Percentiles rank a stretch among this genome's conserved stretches.
Conservation (phyloP, 2,329 filamentous ascomycete species). For the Rutstroemia sp. region DNA sequence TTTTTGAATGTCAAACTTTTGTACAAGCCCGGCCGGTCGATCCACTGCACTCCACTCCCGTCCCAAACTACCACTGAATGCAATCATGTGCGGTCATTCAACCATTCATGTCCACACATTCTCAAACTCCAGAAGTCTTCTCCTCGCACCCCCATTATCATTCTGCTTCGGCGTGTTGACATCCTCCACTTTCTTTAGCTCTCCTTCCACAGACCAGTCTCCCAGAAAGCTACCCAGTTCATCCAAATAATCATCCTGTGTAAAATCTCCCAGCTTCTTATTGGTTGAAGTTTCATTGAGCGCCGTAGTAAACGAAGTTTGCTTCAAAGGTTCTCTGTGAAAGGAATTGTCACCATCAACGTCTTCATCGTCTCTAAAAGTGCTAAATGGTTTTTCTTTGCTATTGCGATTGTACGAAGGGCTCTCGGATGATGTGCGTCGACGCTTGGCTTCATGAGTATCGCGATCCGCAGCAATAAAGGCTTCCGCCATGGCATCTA, state of each 20-base stretch:
- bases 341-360: background rate
- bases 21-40: no score
- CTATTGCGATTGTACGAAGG: slow-evolving; percentile 21
- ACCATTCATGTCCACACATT: slow-evolving; percentile 6
- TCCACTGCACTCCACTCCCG: no score
- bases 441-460: slow-evolving; percentile 11
- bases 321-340: background rate
- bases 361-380: background rate
- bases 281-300: slow-evolving; percentile 31
- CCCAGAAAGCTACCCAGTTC: slow-evolving; percentile 26
- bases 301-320: slow-evolving; percentile 17
- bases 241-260: background rate
- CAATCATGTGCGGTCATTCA: background rate
- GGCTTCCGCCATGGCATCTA: slow-evolving; percentile 42
- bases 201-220: slow-evolving; percentile 33
- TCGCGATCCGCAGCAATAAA: slow-evolving; percentile 39
- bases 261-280: background rate
- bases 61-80: no score
- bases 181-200: slow-evolving; percentile 29
- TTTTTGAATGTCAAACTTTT: no score
- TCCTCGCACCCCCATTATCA: slow-evolving; percentile 13
- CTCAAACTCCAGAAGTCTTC: slow-evolving; percentile 19
- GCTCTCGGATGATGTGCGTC: background rate
- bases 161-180: background rate
- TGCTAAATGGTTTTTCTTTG: background rate